These are phyloP conservation scores for Podospora pseudoanserina DNA, from an alignment of 495 filamentous ascomycete species.

Conservation along the genomic window DNA sequence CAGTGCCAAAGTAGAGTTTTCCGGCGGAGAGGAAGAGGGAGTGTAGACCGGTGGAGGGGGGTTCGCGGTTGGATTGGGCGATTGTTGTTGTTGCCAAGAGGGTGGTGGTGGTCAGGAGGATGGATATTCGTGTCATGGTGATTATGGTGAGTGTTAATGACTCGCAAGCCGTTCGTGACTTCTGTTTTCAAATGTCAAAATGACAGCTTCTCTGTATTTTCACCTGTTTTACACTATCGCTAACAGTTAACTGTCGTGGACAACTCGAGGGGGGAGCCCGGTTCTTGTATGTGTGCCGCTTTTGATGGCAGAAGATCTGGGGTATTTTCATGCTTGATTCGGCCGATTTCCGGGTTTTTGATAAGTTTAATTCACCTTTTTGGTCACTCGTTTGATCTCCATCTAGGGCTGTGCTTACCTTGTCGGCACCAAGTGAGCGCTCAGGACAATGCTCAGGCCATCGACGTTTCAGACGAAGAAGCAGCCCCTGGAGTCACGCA, in stretches of 20 bases:
- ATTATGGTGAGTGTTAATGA: background rate
- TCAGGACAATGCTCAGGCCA: background rate
- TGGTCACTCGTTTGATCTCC: background rate
- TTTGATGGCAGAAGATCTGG: background rate
- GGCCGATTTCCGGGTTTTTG: background rate
- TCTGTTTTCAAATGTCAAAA: too few relatives aligned
- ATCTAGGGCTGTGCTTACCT: background rate
- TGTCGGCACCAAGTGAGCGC: background rate
- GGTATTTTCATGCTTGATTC: background rate
- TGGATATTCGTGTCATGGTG: background rate
- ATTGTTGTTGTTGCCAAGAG: background rate
- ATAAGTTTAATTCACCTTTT: background rate
- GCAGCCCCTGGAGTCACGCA: background rate
- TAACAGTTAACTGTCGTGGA: background rate
- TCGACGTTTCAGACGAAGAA: background rate
- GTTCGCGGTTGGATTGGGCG: background rate
- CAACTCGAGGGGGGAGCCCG: background rate
- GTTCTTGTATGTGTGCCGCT: background rate
- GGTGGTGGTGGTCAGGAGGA: background rate
- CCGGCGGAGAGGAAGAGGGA: slow-evolving; percentile 51
- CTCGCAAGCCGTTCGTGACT: background rate
- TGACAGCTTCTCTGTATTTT: too few relatives aligned
- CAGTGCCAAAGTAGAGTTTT: slow-evolving; percentile 57
- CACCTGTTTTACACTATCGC: too few relatives aligned
- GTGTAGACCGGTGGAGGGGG: slow-evolving; percentile 41